phyloP scores from a whole-genome alignment of 495 filamentous ascomycete species.

The Penicilliopsis zonata region DNA sequence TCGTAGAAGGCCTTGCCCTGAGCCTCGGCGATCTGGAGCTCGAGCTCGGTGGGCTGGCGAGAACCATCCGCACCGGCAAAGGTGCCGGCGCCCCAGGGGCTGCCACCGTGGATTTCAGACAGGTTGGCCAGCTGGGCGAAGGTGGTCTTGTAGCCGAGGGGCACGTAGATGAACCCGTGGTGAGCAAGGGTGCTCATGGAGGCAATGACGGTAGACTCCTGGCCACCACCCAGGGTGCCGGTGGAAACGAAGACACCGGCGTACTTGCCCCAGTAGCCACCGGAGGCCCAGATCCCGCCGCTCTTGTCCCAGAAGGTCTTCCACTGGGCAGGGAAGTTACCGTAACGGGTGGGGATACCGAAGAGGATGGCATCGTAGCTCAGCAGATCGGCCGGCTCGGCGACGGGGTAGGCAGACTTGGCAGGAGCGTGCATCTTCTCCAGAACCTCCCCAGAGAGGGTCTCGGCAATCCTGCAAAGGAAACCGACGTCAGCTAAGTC shows the following conservation, averaged over 20 bases:
- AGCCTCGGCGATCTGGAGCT: constrained; percentile 63
- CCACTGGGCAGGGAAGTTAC: constrained; percentile 97
- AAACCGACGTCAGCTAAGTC: too few species aligned
- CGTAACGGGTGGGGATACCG: constrained; percentile 95
- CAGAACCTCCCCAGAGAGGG: constrained; percentile 72
- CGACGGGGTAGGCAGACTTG: constrained; percentile 57
- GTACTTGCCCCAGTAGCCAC: constrained; percentile 80
- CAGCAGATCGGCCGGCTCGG: constrained; percentile 55
- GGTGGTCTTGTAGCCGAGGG: constrained; percentile 78
- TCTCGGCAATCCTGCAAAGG: constrained; percentile 60
- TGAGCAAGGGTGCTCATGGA: constrained; percentile 82
- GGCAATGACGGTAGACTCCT: constrained; percentile 77
- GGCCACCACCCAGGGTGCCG: constrained; percentile 73
- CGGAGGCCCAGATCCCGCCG: constrained; percentile 57
- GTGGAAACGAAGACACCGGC: constrained; percentile 87
- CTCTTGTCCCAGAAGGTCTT: constrained; percentile 83
- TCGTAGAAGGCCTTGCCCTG: constrained; percentile 87
- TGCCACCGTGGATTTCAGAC: constrained; percentile 69
- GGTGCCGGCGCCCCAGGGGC: constrained; percentile 90
- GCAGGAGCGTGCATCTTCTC: constrained; percentile 78
- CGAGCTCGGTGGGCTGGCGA: constrained; percentile 60
- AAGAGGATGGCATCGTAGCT: constrained; percentile 85
- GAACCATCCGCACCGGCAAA: constrained; percentile 70
- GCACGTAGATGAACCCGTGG: constrained; percentile 93
- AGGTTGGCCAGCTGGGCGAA: constrained; percentile 59